Conservation (phyloP, 176 grass and related monocot genomes). For the Cymbopogon citratus region DNA sequence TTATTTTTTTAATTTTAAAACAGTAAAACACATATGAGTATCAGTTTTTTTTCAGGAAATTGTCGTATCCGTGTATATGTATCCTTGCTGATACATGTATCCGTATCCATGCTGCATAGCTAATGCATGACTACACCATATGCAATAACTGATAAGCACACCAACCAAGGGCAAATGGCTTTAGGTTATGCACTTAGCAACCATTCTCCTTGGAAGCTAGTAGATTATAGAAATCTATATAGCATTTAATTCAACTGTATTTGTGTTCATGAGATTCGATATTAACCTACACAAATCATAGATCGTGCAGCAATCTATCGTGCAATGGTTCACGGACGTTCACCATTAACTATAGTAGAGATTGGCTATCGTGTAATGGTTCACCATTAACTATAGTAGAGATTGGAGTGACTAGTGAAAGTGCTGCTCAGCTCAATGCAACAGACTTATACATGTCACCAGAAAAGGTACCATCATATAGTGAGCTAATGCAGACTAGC, state of each 20-base stretch:
- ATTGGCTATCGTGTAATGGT: neutral
- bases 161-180: neutral
- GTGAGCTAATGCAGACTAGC: neutral
- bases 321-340: neutral
- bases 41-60: too few relatives aligned
- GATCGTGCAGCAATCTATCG: neutral
- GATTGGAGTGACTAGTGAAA: neutral
- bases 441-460: neutral
- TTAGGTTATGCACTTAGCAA: neutral
- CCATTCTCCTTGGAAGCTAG: neutral
- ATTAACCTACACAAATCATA: neutral
- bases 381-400: neutral
- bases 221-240: neutral
- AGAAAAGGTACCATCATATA: neutral
- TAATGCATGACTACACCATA: too few relatives aligned
- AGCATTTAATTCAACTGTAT: neutral
- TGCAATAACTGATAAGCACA: neutral
- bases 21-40: too few relatives aligned
- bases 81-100: too few relatives aligned
- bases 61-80: too few relatives aligned
- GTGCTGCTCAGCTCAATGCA: neutral
- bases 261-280: neutral
- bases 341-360: neutral
- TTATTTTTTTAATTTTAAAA: too few relatives aligned
- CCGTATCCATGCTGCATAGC: too few relatives aligned